Evolutionary conservation across 345 rosid species (phyloP), one percentile per base, ranked within the genome.

Genomic region (Raphanus sativus): DNA sequence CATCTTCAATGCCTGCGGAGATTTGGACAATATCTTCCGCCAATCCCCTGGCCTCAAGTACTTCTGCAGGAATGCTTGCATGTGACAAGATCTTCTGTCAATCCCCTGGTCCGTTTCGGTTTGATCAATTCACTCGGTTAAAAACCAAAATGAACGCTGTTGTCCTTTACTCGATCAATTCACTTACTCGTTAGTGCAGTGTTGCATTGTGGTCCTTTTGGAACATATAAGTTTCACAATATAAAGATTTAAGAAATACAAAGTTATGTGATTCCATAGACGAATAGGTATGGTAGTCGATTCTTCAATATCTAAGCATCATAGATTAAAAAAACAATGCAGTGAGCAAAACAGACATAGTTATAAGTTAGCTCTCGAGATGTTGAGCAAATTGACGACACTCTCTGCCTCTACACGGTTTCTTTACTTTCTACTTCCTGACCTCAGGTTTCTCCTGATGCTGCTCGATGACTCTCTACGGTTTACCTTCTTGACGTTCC

Each of bases 1-100:
- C 99, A 82, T 95, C 93, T 85, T 95, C 99, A 8, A 95, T 92
- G 29, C 99, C 99, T 58, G 92, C 89, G 5, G 97, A 95, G 26
- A 95, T 86, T 1, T 97, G 91, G 64, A 91, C 75, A 76, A 95
- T 96, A 85, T 95, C 99, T 77, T 91, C 93, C 0, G 90, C 89
- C 68, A 95, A 84, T 70, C 98, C 99, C 80, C 99, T 84, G 15
- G 97, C 94, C 70, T 91, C 89, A 0, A 94, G 90, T 2, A 92
- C 96, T 11, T 75, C 81, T 6, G 88, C 85, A 0, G 98, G 98
- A 80, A 92, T 92, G 78, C 93, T 90, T 54, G 98, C 97, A 80
- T 95, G 98, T n/a, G 98, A 95, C 99, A 21, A 21, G 21, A 21
- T 21, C 21, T 21, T 21, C 21, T 21, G 21, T 21, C 1, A 21